Base-by-base conservation (phyloP, 495 filamentous ascomycete species). In the Hypoxylon fuscum region DNA sequence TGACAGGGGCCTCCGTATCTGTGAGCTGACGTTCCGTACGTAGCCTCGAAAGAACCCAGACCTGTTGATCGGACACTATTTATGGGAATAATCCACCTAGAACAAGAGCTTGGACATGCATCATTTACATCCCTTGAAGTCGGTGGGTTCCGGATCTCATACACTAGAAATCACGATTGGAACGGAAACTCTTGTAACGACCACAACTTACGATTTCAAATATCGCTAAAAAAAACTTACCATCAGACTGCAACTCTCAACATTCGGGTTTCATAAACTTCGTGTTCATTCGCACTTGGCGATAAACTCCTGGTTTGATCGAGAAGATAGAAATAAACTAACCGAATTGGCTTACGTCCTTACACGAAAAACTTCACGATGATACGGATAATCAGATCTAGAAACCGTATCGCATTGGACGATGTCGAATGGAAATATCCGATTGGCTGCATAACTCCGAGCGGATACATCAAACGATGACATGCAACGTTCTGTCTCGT, bases 381-480 rank as follows among this genome's bases (percentile, higher is more conserved):
- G 38, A 59, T 29, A 65, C 62, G 52, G 51, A 60, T 40, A 46
- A 17, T 41, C 21, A 27, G 56, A 65, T 46, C 44, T 35, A 18
- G 23, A 31, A 38, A 55, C 46, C 34, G 51, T 35, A 45, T 58
- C 47, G 64, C 47, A 61, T 57, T 53, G 22, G 59, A 50, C 49
- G 64, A 68, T 57, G 59, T 52, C 23, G 21, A 60, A 62, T 49
- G 21, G 47, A 66, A 68, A 63, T 63, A 43, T 59, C 59, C 64
- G 64, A 63, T 68, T 68, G 64, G 58, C 37, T 27, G 14, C 45
- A 22, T 42, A 37, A 46, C 45, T 25, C 52, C 22, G 46, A 57
- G 52, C 47, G 46, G 52, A 66, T 61, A 66, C 46, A 47, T 37
- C 22, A 46, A 55, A 25, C 10, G 47, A 46, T 59, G 38, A 38